Evolutionary conservation across 2,329 filamentous ascomycete species (phyloP), one percentile per base, ranked within the genome.

Genomic region (Pseudopyricularia javanii): DNA sequence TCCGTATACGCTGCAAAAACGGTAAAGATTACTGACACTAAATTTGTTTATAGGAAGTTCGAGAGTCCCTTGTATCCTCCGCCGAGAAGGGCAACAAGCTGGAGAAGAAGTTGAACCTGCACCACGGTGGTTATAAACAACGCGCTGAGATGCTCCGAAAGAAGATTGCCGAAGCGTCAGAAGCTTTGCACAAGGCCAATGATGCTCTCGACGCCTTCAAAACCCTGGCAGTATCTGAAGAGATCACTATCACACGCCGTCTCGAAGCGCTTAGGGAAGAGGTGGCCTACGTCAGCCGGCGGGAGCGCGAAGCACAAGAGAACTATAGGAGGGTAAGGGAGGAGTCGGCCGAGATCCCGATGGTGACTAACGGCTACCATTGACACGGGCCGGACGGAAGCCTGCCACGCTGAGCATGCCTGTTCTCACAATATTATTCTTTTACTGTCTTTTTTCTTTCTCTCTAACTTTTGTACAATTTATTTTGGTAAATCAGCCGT

Each of bases 291-390:
- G 79, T 97, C 9, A 87, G 82, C 59, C 81, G 81, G 60, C 76
- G 91, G 57, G 91, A 97, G 72, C 77, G 91, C 54, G 89, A 96
- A 69, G 90, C 89, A 7, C 93, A 98, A 69, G 90, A 96, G 58
- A 66, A 85, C 61, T 98, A 93, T 65, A 79, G 87, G 60, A 73
- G 71, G 57, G 79, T 82, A 55, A 88, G 79, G 68, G 88, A 90
- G 48, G 93, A 97, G 73, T 67, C 96, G 59, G 80, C 83, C 49
- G 72, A 69, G 52, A 69, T 95, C 59, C 66, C 63, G 35, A 65
- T 62, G 37, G 60, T 52, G 11, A 33, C 60, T 15, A 63, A 65
- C 52, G 71, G 72, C 34, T 66, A 68, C 60, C 65, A 70, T 56
- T 73, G 59, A 50, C 12, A 24, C 22, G 40, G 40, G 17, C 1